phyloP scores from a whole-genome alignment of 2,329 filamentous ascomycete genomes.

The Colletotrichum sp. region DNA sequence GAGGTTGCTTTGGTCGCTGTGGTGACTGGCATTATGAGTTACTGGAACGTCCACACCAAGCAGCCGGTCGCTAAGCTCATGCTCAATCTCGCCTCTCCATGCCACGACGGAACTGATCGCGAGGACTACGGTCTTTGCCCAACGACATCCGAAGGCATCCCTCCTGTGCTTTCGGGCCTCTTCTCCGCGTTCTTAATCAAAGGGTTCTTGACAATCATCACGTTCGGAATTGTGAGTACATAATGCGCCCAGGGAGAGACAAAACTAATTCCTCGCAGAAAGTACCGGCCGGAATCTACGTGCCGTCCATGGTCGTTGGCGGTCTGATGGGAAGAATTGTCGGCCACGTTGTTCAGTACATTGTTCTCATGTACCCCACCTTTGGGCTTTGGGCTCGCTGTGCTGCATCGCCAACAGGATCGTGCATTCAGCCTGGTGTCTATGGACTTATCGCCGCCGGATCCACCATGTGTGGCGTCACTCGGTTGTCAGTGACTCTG shows the following conservation, averaged over 20 bases:
- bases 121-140: slow-evolving; percentile 80
- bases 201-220: slow-evolving; percentile 84
- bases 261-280: slow-evolving; percentile 57
- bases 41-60: slow-evolving; percentile 92
- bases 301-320: slow-evolving; percentile 98
- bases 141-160: slow-evolving; percentile 74
- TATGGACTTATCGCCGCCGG: slow-evolving; percentile 95
- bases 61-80: slow-evolving; percentile 89
- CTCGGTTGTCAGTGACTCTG: slow-evolving; percentile 88
- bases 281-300: slow-evolving; percentile 95
- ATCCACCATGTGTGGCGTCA: slow-evolving; percentile 98
- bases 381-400: slow-evolving; percentile 79
- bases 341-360: slow-evolving; percentile 83
- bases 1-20: slow-evolving; percentile 90
- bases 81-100: slow-evolving; percentile 89
- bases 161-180: slow-evolving; percentile 73
- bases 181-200: slow-evolving; percentile 87
- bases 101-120: slow-evolving; percentile 69
- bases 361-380: slow-evolving; percentile 75
- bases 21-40: slow-evolving; percentile 83
- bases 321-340: slow-evolving; percentile 88
- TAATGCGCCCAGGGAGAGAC: too few relatives aligned
- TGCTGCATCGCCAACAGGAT: slow-evolving; percentile 71
- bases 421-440: slow-evolving; percentile 94
- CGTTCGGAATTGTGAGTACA: slow-evolving; percentile 76